Base-by-base conservation (phyloP, 495 filamentous ascomycete species). In the Lasiosphaeria ovina region DNA sequence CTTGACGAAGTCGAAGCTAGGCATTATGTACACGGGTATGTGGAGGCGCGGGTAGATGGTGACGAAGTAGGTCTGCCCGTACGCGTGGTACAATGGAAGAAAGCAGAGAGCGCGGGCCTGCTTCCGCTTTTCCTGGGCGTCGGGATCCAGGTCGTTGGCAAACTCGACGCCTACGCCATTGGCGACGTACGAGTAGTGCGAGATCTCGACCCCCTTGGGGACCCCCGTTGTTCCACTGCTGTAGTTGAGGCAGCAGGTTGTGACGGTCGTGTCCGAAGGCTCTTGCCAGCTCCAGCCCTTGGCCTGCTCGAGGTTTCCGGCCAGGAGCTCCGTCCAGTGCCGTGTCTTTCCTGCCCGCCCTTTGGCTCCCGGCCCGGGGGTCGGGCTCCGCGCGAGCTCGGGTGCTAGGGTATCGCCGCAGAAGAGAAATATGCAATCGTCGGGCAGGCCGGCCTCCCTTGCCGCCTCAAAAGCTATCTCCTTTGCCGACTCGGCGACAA, bases 161-260 rank as follows among this genome's bases (percentile, higher is more conserved):
- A 76, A 70, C 24, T 75, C 77, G 8, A 82, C 77, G 58, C 88
- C 80, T 54, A 74, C 60, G 40, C 83, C 81, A 69, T 94, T 92
- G 52, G 88, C 77, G 24, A 89, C 77, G 65, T 92, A 88, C 62
- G 89, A 87, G 42, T 76, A 72, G 71, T 95, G 91, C 12, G 85
- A 82, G 61, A 94, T 86, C 71, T 89, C 86, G 32, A 93, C 91
- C 31, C 91, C 91, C 69, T 95, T 96, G 12, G 91, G 88, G 6
- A 90, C 77, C 3, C 91, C 91, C 0, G 91, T 95, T 7, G 91
- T 96, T 3, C 91, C 91, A 53, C 80, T 84, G 56, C 80, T 85
- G 72, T 92, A 92, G 65, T 91, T 91, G 55, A 93, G 77, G 50
- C 76, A 79, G 63, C 77, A 78, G 6, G 73, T 66, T 7, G 74